Conservation (phyloP, 495 filamentous ascomycete species). For the Penicillium atrosanguineum region DNA sequence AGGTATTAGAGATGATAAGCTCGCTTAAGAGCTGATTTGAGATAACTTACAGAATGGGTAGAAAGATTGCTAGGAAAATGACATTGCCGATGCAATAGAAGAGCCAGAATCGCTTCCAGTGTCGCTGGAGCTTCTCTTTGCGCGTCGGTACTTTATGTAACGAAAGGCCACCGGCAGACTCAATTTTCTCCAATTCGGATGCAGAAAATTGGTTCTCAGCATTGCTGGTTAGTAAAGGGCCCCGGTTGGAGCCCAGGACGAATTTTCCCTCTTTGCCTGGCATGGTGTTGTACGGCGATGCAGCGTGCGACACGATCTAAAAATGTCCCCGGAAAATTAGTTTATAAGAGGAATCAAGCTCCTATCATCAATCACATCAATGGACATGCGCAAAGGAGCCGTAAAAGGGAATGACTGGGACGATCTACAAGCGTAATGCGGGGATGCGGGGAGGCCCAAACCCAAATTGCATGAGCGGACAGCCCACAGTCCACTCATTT, state of each 20-base stretch:
- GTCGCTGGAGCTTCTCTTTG: constrained; percentile 23
- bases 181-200: constrained; percentile 2
- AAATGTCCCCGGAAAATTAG: neutral
- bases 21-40: neutral
- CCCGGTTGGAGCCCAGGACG: constrained; percentile 14
- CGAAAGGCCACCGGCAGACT: constrained; percentile 12
- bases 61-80: constrained; percentile 39
- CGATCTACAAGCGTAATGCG: neutral
- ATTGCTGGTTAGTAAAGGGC: constrained; percentile 9
- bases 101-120: constrained; percentile 40
- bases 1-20: neutral
- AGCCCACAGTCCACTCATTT: neutral
- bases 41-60: constrained; percentile 32
- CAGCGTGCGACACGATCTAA: neutral
- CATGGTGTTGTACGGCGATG: neutral
- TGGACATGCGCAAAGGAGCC: neutral
- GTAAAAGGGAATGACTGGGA: neutral
- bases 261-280: neutral
- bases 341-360: neutral
- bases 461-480: neutral
- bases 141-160: constrained; percentile 7
- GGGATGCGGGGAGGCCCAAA: neutral
- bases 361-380: neutral
- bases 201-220: neutral
- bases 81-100: constrained; percentile 35